phyloP scores from a whole-genome alignment of 306 rosid species.

The Albizia julibrissin region DNA sequence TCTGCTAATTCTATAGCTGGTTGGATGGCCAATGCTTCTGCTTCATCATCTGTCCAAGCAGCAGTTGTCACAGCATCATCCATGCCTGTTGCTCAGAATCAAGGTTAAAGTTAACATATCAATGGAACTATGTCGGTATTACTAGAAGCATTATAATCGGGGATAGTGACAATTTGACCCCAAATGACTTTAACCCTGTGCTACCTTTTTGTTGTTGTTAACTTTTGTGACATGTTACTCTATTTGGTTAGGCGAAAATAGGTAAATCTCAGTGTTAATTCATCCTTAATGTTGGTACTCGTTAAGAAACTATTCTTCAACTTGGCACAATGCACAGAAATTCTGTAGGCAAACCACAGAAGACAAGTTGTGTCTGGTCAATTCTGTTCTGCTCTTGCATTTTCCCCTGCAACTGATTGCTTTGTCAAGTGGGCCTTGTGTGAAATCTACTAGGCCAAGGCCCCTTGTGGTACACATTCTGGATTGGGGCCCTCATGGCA shows the following conservation, averaged over 20 bases:
- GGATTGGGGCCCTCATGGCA: not conserved
- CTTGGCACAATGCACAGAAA: not conserved
- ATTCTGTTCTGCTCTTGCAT: not conserved
- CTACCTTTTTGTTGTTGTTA: not conserved
- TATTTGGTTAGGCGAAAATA: not conserved
- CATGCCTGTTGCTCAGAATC: conserved; percentile 76
- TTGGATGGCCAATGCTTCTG: conserved; percentile 90
- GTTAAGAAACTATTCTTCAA: not conserved
- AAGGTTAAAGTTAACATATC: conserved; percentile 53
- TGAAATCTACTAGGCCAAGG: not conserved
- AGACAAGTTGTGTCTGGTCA: not conserved
- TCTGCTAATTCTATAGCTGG: conserved; percentile 77
- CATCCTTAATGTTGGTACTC: not conserved
- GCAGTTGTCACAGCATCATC: conserved; percentile 81
- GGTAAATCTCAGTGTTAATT: not conserved
- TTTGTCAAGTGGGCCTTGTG: not conserved
- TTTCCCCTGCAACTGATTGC: not conserved
- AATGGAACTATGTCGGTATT: not conserved
- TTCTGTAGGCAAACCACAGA: not conserved
- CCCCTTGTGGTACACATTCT: not conserved
- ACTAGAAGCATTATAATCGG: not conserved
- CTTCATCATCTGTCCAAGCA: conserved; percentile 90
- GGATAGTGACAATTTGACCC: not conserved
- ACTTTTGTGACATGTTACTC: not conserved
- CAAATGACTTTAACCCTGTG: not conserved